A percentile compares a stretch with the other conserved stretches of the same genome.
These are phyloP conservation scores for Pleurotus salmoneostramineus DNA, from an alignment of 768 basidiomycete species.

Conservation along the genomic window DNA sequence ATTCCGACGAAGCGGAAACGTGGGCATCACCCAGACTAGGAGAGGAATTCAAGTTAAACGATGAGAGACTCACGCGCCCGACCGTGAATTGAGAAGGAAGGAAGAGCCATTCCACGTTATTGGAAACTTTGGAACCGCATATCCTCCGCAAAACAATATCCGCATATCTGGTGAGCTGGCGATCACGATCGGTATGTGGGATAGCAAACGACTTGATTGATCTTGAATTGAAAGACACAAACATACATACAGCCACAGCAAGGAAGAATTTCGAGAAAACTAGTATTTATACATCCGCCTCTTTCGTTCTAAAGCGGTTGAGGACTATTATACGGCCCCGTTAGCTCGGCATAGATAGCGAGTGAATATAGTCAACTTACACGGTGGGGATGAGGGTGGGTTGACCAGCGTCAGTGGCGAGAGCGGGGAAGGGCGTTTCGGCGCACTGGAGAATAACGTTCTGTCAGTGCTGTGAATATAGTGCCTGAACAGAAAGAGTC, in stretches of 20 bases:
- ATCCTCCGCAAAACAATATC: too few species aligned
- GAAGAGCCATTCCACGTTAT: too few species aligned
- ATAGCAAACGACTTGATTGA: too few species aligned
- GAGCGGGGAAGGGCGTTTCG: slow-evolving; percentile 28
- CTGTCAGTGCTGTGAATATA: background rate
- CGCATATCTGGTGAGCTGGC: too few species aligned
- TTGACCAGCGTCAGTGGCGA: slow-evolving; percentile 21
- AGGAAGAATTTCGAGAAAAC: background rate
- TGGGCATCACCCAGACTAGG: too few species aligned
- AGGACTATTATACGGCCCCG: background rate
- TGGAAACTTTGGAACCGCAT: too few species aligned
- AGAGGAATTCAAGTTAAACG: too few species aligned
- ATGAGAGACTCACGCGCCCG: too few species aligned
- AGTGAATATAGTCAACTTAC: background rate
- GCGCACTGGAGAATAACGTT: slow-evolving; percentile 22
- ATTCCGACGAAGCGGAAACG: too few species aligned
- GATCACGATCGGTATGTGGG: too few species aligned
- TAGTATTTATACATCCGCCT: background rate
- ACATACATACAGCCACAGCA: background rate
- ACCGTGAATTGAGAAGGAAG: too few species aligned
- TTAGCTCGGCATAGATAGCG: background rate
- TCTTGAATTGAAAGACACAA: too few species aligned
- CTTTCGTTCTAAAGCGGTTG: background rate
- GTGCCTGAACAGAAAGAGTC: background rate
- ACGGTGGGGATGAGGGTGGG: slow-evolving; percentile 3